Conservation (phyloP, 495 filamentous ascomycete genomes). For the Staphylotrichum tortipilum region DNA sequence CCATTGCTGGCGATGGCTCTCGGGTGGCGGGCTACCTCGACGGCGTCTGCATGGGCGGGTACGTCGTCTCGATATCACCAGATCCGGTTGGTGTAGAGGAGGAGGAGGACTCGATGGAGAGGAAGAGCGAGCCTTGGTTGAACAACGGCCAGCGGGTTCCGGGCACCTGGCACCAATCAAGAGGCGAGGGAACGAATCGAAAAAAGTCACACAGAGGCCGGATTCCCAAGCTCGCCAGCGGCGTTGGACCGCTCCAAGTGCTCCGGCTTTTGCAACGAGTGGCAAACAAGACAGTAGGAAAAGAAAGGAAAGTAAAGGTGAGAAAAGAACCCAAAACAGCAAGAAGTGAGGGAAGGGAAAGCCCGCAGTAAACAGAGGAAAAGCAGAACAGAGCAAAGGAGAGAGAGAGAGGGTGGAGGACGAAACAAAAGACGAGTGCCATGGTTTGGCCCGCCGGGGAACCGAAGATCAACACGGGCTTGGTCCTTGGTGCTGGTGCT, state of each 20-base stretch:
- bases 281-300: not conserved
- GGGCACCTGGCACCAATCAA: not conserved
- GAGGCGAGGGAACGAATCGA: constrained; percentile 1
- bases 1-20: constrained; percentile 32
- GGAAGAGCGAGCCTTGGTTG: constrained; percentile 3
- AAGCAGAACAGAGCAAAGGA: constrained; percentile 9
- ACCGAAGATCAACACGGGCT: not conserved
- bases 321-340: constrained; percentile 5
- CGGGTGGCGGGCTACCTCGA: constrained; percentile 13
- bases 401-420: not conserved
- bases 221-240: constrained; percentile 11
- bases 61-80: not conserved
- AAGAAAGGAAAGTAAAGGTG: constrained; percentile 6
- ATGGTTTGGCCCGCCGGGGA: not conserved
- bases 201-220: constrained; percentile 1
- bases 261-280: not conserved
- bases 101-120: too few relatives aligned
- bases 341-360: constrained; percentile 9
- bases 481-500: too few relatives aligned
- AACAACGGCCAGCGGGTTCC: constrained; percentile 8
- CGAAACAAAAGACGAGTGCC: constrained; percentile 10
- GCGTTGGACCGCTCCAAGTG: not conserved
- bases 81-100: constrained; percentile 1
- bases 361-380: too few relatives aligned
- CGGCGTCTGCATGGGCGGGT: constrained; percentile 25